Percentiles rank a stretch among this genome's conserved stretches.
Evolutionary conservation across 352 stramenopile genomes (phyloP).

Genomic region (Phytophthora europaea): DNA sequence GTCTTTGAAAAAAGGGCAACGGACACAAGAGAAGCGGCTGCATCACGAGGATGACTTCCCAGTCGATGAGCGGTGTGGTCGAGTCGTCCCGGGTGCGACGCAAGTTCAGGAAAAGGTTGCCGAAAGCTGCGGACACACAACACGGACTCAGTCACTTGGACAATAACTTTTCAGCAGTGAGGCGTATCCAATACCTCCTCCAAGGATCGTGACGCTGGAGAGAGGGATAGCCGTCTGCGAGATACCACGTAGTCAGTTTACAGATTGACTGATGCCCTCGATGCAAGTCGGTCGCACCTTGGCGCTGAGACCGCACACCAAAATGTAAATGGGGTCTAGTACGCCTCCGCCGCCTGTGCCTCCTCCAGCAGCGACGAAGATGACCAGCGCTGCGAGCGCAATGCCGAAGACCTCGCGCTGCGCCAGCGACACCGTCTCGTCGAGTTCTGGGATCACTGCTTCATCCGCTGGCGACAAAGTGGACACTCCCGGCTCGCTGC

Average conservation of each 20-base stretch:
- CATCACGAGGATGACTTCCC: conserved; percentile 98
- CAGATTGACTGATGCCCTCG: not conserved
- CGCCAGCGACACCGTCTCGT: conserved; percentile 35
- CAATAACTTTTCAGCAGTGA: not conserved
- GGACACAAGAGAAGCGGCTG: conserved; percentile 91
- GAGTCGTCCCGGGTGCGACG: conserved; percentile 91
- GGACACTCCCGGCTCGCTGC: conserved; percentile 4
- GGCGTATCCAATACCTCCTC: conserved; percentile 53
- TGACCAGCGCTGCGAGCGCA: conserved; percentile 62
- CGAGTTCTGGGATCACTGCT: conserved; percentile 23
- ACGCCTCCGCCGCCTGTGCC: conserved; percentile 95
- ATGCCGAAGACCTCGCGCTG: conserved; percentile 66
- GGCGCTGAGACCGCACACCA: conserved; percentile 93
- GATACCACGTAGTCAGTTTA: conserved; percentile 1
- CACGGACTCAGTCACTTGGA: not conserved
- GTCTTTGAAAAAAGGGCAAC: conserved; percentile 4
- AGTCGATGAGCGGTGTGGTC: conserved; percentile 95
- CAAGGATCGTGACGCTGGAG: conserved; percentile 96
- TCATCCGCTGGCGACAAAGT: conserved; percentile 16
- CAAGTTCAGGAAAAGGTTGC: conserved; percentile 94
- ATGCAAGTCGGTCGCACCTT: conserved; percentile 48
- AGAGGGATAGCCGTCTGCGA: conserved; percentile 93
- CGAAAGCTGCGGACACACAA: conserved; percentile 63
- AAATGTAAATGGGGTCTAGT: conserved; percentile 97
- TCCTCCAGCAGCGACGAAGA: conserved; percentile 90